phyloP scores from a whole-genome alignment of 345 rosid species.

The Rhodomyrtus tomentosa region DNA sequence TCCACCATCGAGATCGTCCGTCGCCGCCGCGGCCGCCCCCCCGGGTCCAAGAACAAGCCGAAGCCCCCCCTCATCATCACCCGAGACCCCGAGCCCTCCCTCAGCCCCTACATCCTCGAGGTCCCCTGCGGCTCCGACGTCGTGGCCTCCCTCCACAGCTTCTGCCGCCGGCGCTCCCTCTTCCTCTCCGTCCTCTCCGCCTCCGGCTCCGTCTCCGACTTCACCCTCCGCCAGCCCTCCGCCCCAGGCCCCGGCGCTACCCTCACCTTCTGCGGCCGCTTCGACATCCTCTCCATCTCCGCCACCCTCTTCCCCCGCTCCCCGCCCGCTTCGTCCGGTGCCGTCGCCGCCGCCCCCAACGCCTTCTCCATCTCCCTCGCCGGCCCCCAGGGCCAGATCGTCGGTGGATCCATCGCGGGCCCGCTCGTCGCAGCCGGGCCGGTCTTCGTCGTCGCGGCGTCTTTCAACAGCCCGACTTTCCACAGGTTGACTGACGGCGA shows the following conservation, averaged over 20 bases:
- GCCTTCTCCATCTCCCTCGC: conserved; percentile 64
- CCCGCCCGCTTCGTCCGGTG: conserved; percentile 1
- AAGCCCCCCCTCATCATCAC: conserved; percentile 45
- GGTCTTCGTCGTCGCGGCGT: conserved; percentile 62
- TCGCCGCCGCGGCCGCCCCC: conserved; percentile 82
- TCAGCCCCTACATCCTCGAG: conserved; percentile 90
- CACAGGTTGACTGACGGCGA: conserved; percentile 44
- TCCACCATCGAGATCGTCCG: conserved; percentile 66
- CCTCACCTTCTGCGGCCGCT: conserved; percentile 77
- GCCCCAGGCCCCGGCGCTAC: conserved; percentile 40
- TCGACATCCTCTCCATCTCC: conserved; percentile 77
- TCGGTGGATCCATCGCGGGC: conserved; percentile 79
- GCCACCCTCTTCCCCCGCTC: conserved; percentile 63
- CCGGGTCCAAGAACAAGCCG: conserved; percentile 86
- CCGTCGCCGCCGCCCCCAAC: conserved; percentile 27
- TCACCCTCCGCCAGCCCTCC: conserved; percentile 80
- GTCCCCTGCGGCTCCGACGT: conserved; percentile 66
- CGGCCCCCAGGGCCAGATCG: conserved; percentile 91
- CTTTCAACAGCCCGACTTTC: conserved; percentile 64
- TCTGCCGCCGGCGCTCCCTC: conserved; percentile 51
- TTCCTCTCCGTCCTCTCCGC: conserved; percentile 67
- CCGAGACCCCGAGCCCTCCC: conserved; percentile 53
- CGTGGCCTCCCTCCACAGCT: conserved; percentile 44
- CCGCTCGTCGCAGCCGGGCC: conserved; percentile 59
- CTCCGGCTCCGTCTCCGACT: conserved; percentile 82